Percentiles rank a stretch among this genome's conserved stretches.
phyloP scores from a whole-genome alignment of 495 filamentous ascomycete species.

The Penicillium angulare region DNA sequence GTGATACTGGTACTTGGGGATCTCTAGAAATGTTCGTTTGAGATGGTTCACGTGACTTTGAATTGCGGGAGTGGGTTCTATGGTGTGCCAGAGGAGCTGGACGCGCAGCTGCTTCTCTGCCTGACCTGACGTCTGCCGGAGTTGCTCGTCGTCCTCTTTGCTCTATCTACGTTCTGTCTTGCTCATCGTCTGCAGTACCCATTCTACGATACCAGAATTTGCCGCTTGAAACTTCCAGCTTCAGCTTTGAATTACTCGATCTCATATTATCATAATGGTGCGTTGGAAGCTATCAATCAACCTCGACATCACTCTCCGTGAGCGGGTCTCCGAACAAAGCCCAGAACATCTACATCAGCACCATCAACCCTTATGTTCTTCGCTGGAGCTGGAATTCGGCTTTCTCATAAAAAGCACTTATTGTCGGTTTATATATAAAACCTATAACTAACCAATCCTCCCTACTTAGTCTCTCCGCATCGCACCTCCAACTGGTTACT shows the following conservation, averaged over 20 bases:
- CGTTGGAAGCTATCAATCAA: conserved; percentile 28
- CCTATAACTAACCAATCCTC: neutral
- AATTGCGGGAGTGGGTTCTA: conserved; percentile 25
- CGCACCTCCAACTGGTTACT: conserved; percentile 63
- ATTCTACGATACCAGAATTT: no score
- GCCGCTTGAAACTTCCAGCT: neutral
- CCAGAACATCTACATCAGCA: neutral
- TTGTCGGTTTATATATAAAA: no score
- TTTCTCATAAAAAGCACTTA: neutral
- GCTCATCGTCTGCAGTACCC: no score
- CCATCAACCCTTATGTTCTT: neutral
- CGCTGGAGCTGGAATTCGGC: neutral
- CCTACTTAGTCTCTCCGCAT: conserved; percentile 79
- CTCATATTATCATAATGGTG: conserved; percentile 32
- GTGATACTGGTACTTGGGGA: neutral
- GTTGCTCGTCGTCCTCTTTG: conserved; percentile 12
- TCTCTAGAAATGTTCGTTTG: conserved; percentile 13
- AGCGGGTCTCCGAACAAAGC: conserved; percentile 9
- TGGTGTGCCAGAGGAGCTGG: conserved; percentile 35
- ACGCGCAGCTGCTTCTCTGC: conserved; percentile 35
- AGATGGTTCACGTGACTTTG: conserved; percentile 26
- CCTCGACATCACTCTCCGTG: conserved; percentile 9
- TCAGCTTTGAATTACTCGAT: neutral
- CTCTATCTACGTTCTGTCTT: conserved; percentile 9
- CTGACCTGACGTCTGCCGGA: conserved; percentile 28